Evolutionary conservation across 2,329 filamentous ascomycete species (phyloP).

Genomic region (Myriosclerotinia scirpicola): DNA sequence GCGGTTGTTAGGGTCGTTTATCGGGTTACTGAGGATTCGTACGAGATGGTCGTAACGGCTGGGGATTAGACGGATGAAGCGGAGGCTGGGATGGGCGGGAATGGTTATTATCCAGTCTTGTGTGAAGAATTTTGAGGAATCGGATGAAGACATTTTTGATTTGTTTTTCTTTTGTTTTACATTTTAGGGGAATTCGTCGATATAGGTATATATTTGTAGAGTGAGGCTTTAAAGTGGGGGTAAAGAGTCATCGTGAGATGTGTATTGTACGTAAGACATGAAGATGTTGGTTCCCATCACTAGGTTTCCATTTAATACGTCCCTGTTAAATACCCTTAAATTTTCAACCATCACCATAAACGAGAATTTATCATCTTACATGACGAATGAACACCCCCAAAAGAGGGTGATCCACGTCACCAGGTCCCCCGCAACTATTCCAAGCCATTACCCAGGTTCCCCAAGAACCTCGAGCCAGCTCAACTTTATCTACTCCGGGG

Average conservation of each 20-base stretch:
- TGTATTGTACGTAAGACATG: not conserved
- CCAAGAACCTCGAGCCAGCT: not conserved
- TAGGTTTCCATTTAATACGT: not conserved
- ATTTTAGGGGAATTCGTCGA: too few relatives aligned
- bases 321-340: too few relatives aligned
- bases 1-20: constrained; percentile 6
- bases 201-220: not conserved
- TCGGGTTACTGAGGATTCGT: constrained; percentile 17
- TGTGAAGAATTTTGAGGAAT: constrained; percentile 24
- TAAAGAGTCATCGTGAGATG: not conserved
- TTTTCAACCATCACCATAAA: not conserved
- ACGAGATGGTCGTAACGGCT: constrained; percentile 7
- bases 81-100: constrained; percentile 23
- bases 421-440: not conserved
- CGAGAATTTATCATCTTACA: not conserved
- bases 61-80: constrained; percentile 26
- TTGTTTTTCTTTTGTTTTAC: not conserved
- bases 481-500: too few relatives aligned
- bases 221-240: not conserved
- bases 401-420: not conserved
- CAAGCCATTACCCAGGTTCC: not conserved
- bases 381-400: too few relatives aligned
- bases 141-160: not conserved
- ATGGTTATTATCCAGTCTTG: constrained; percentile 27
- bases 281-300: not conserved